These are phyloP conservation scores for Globisporangium perplexum DNA, from an alignment of 352 stramenopile genomes.

Conservation along the genomic window DNA sequence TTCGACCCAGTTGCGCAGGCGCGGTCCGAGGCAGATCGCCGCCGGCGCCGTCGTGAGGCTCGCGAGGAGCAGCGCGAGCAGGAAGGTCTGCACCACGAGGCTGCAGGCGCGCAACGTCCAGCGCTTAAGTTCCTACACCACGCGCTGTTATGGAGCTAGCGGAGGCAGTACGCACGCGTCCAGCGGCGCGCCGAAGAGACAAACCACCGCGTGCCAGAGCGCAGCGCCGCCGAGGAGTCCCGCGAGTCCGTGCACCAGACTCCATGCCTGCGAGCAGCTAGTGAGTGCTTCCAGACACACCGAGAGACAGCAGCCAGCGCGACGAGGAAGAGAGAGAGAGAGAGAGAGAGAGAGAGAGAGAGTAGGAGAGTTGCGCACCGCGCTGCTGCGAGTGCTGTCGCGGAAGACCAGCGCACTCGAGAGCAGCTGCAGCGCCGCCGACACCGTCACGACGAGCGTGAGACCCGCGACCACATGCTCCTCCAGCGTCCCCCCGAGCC, in stretches of 20 bases:
- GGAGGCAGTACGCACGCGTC: constrained; percentile 35
- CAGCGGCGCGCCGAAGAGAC: constrained; percentile 74
- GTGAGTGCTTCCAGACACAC: neutral
- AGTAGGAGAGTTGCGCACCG: neutral
- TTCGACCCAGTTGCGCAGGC: constrained; percentile 34
- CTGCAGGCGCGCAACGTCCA: constrained; percentile 18
- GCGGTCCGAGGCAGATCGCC: constrained; percentile 29
- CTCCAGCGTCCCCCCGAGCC: constrained; percentile 33
- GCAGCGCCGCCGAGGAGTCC: constrained; percentile 31
- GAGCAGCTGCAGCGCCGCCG: constrained; percentile 23
- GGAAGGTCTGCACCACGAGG: constrained; percentile 49
- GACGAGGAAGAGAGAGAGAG: neutral
- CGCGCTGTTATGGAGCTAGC: too few relatives aligned
- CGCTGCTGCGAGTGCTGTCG: neutral
- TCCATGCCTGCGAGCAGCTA: neutral
- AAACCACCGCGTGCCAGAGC: constrained; percentile 51
- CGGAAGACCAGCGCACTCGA: constrained; percentile 24
- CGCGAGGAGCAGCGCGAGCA: constrained; percentile 56
- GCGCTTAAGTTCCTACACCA: constrained; percentile 1
- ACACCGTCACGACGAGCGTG: constrained; percentile 25
- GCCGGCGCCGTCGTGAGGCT: constrained; percentile 41
- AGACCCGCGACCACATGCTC: constrained; percentile 39
- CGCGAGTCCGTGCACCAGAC: constrained; percentile 16
- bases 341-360: neutral
- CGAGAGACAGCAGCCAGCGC: neutral